These are phyloP conservation scores for Eucalyptus marginata DNA, from an alignment of 345 rosid genomes.

Conservation along the genomic window DNA sequence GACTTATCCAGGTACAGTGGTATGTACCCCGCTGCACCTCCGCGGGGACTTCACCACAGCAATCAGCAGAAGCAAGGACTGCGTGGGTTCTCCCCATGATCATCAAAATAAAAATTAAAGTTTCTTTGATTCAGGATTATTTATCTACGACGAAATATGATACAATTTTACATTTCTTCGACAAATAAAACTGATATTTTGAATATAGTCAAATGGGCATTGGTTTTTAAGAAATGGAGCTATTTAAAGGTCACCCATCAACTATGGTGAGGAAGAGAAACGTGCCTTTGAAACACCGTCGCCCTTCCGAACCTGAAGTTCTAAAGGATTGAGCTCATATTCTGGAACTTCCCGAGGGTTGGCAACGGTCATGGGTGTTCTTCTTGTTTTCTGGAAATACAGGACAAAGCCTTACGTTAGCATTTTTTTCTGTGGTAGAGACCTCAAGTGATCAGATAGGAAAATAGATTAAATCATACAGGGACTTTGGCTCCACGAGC, in stretches of 20 bases:
- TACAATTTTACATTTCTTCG: fast-evolving
- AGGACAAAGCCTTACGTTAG: neutral
- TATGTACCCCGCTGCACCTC: neutral
- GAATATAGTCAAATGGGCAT: neutral
- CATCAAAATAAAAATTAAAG: fast-evolving
- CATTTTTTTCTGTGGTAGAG: neutral
- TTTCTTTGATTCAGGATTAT: neutral
- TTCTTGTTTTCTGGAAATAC: conserved; percentile 65
- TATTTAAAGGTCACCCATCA: neutral
- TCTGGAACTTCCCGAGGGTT: conserved; percentile 93
- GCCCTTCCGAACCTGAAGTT: conserved; percentile 76
- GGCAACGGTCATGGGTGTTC: conserved; percentile 88
- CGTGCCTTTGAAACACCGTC: conserved; percentile 80
- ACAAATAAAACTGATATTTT: neutral
- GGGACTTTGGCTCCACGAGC: conserved; percentile 88
- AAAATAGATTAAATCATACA: conserved; percentile 18
- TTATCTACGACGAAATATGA: neutral
- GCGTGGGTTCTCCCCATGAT: neutral
- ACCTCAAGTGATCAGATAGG: neutral
- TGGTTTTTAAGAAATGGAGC: neutral
- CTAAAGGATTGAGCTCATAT: conserved; percentile 89
- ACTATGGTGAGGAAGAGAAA: neutral
- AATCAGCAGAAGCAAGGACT: neutral
- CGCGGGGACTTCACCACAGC: fast-evolving
- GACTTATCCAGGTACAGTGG: neutral